A percentile compares a stretch with the other conserved stretches of the same genome.
These are phyloP conservation scores for Quercus gilva DNA, from an alignment of 306 rosid genomes.

Conservation along the genomic window DNA sequence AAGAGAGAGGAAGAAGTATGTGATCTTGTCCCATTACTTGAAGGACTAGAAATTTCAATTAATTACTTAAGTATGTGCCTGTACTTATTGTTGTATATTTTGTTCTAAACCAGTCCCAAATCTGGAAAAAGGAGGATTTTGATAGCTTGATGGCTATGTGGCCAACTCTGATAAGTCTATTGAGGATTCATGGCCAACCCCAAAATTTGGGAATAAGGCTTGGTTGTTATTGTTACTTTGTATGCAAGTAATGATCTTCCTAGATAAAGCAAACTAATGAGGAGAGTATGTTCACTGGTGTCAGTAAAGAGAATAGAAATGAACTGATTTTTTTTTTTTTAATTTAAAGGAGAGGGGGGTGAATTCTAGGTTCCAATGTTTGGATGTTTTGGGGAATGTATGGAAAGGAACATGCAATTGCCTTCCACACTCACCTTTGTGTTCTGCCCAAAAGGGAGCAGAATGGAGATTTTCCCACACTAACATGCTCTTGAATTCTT, in stretches of 20 bases:
- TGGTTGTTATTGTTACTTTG: not conserved
- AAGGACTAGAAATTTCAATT: not conserved
- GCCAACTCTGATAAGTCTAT: too few relatives aligned
- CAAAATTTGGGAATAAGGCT: too few relatives aligned
- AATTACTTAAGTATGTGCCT: not conserved
- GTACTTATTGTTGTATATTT: too few relatives aligned
- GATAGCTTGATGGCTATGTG: too few relatives aligned
- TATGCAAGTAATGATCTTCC: not conserved
- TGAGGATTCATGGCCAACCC: too few relatives aligned
- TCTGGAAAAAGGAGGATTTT: too few relatives aligned
- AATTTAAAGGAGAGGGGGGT: not conserved
- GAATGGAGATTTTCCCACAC: too few relatives aligned
- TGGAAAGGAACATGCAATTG: too few relatives aligned
- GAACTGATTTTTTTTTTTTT: not conserved
- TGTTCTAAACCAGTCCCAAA: too few relatives aligned
- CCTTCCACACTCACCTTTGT: too few relatives aligned
- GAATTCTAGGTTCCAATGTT: not conserved
- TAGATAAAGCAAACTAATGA: not conserved
- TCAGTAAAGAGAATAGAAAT: not conserved
- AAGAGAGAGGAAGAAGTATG: not conserved
- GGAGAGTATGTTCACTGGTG: not conserved
- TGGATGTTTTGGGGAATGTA: not conserved
- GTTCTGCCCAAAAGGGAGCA: too few relatives aligned
- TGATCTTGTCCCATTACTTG: not conserved
- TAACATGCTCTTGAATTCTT: too few relatives aligned